Evolutionary conservation across 257 asterid genomes (phyloP).

Genomic region (Cinchona pubescens): DNA sequence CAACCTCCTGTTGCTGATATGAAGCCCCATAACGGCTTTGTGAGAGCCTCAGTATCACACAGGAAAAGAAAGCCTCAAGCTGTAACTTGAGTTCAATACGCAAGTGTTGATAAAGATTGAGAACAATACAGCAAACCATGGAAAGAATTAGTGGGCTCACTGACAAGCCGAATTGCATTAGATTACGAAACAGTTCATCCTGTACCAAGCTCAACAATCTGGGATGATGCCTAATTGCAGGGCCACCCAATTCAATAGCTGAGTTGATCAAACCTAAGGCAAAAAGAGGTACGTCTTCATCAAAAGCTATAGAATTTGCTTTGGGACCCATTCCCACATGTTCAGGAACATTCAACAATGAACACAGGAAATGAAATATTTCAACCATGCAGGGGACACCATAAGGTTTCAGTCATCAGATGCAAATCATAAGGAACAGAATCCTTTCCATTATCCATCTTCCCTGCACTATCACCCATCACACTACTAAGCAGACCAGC

Average conservation of each 20-base stretch:
- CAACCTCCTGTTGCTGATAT: constrained; percentile 96
- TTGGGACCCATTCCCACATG: constrained; percentile 71
- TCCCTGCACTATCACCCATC: constrained; percentile 55
- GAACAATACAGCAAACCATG: constrained; percentile 90
- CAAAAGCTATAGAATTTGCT: constrained; percentile 77
- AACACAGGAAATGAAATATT: constrained; percentile 89
- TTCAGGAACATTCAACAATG: constrained; percentile 79
- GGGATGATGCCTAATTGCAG: constrained; percentile 69
- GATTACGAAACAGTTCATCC: constrained; percentile 83
- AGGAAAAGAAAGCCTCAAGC: constrained; percentile 92
- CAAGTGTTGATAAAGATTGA: constrained; percentile 80
- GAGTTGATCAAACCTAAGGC: constrained; percentile 91
- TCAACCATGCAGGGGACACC: constrained; percentile 97
- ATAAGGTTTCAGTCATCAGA: constrained; percentile 81
- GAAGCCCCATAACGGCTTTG: constrained; percentile 91
- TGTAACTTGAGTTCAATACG: constrained; percentile 83
- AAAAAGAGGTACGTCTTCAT: constrained; percentile 91
- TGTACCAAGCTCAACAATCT: constrained; percentile 85
- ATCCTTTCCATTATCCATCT: constrained; percentile 66
- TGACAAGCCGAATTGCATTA: constrained; percentile 93
- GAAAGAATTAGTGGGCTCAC: constrained; percentile 89
- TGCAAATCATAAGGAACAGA: constrained; percentile 69
- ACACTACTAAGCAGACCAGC: constrained; percentile 38
- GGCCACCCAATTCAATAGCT: constrained; percentile 88
- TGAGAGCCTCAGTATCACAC: constrained; percentile 89